Percentiles rank a stretch among this genome's conserved stretches.
Evolutionary conservation across 2,329 filamentous ascomycete genomes (phyloP).

Genomic region (Fusarium irregulare): DNA sequence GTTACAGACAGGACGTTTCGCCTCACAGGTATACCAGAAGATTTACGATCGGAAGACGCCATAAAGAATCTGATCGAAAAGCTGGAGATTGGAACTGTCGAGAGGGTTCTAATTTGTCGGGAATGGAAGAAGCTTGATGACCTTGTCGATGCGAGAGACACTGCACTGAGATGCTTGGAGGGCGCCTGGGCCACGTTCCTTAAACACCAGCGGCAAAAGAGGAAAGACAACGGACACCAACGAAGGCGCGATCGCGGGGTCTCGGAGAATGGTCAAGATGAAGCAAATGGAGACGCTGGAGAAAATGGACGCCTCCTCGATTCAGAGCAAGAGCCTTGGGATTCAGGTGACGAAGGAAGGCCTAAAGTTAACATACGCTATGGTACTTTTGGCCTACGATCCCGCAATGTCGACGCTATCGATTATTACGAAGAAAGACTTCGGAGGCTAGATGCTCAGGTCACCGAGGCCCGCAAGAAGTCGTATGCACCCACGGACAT

Average conservation of each 20-base stretch:
- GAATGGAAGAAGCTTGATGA: conserved; percentile 87
- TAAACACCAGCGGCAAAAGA: conserved; percentile 41
- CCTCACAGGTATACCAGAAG: conserved; percentile 84
- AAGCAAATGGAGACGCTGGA: conserved; percentile 57
- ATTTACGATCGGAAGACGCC: conserved; percentile 82
- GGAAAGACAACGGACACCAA: conserved; percentile 8
- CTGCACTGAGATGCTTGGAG: conserved; percentile 78
- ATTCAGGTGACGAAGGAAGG: conserved; percentile 58
- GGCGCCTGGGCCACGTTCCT: conserved; percentile 81
- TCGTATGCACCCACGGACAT: conserved; percentile 82
- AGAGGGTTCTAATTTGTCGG: conserved; percentile 85
- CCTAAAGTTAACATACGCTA: conserved; percentile 83
- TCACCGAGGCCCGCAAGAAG: conserved; percentile 76
- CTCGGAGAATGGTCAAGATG: conserved; percentile 39
- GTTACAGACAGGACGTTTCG: conserved; percentile 94
- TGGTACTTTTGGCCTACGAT: conserved; percentile 78
- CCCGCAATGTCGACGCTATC: conserved; percentile 84
- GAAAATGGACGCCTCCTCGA: conserved; percentile 72
- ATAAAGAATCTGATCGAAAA: conserved; percentile 90
- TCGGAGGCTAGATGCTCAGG: conserved; percentile 79
- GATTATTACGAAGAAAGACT: conserved; percentile 94
- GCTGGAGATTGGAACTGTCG: conserved; percentile 88
- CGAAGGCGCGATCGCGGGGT: conserved; percentile 26
- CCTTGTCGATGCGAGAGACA: conserved; percentile 74
- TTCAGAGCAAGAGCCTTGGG: conserved; percentile 51